Evolutionary conservation across 108 stramenopile genomes (phyloP).

Genomic region (Pseudonitzschia multiseries): DNA sequence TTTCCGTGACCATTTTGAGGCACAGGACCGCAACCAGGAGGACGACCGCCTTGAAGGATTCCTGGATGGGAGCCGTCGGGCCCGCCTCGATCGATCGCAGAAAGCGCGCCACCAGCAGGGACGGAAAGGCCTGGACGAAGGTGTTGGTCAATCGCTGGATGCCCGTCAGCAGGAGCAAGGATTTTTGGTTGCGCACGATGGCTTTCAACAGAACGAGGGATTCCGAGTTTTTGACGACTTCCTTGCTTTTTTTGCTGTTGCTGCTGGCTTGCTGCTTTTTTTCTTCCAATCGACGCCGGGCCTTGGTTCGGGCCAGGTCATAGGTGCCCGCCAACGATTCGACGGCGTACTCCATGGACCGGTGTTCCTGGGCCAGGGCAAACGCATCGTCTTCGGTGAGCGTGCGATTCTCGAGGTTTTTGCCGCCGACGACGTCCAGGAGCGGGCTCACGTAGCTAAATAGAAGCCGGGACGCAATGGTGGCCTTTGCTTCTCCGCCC

Average conservation of each 20-base stretch:
- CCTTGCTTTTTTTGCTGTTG: neutral
- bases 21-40: conserved; percentile 49
- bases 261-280: conserved; percentile 2
- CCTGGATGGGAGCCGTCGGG: conserved; percentile 23
- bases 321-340: conserved; percentile 28
- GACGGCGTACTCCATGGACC: conserved; percentile 30
- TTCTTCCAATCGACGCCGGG: conserved; percentile 21
- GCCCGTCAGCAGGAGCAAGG: conserved; percentile 53
- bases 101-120: conserved; percentile 66
- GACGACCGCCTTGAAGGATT: conserved; percentile 52
- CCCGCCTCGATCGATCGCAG: conserved; percentile 69
- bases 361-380: conserved; percentile 25
- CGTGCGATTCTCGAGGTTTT: conserved; percentile 31
- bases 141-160: conserved; percentile 68
- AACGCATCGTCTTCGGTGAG: conserved; percentile 66
- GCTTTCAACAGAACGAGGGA: conserved; percentile 56
- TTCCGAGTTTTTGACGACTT: conserved; percentile 31
- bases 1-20: conserved; percentile 86
- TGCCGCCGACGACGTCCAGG: conserved; percentile 44
- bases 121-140: conserved; percentile 69
- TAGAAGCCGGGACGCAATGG: conserved; percentile 50
- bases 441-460: conserved; percentile 61
- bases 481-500: conserved; percentile 49
- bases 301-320: conserved; percentile 25
- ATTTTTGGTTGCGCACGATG: conserved; percentile 46